Base-by-base conservation (phyloP, 192 early-diverging fungal genomes). In the Coemansia javaensis region DNA sequence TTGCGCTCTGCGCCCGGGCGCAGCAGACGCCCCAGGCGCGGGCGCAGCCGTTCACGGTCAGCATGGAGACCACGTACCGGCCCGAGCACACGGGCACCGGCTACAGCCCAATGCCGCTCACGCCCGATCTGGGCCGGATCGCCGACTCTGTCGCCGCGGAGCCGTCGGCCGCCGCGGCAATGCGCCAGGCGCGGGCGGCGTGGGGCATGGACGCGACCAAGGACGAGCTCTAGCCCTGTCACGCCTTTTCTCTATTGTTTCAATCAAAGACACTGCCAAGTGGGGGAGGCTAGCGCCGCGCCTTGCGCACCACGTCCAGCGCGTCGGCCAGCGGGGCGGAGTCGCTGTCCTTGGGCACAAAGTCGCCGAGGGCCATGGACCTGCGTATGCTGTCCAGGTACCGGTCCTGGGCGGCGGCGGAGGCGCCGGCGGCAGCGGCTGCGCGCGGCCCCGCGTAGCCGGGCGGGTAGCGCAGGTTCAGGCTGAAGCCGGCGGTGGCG, bases 81-180 rank as follows among this genome's bases (percentile, higher is more conserved):
- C 69, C 69, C 7, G 52, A 53, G 4, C 30, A 32, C 31, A 57
- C 56, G 14, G 46, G 33, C 30, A 40, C 62, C 1, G 27, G 25
- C 0, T 73, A 61, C 49, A 64, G 34, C 27, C 69, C 62, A 17
- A 47, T 73, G 13, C 69, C 69, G 4, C 21, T 73, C 14, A 73
- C 69, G 8, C 69, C 69, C 0, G 50, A 73, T 25, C 53, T 73
- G 15, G 62, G 52, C 10, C 44, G 42, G 13, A 56, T 73, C n/a
- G 50, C 39, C 36, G 40, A 57, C 37, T 73, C 69, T 3, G 22
- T 65, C 25, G 53, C 69, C 5, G 27, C 56, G 2, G 56, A 73
- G 57, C 56, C 69, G 12, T 61, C 69, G 0, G 63, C 53, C 5
- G 47, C 63, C 12, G 47, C 39, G 11, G 53, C 58, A 14, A 65